Conservation (phyloP, 148 eudicot species). For the Camellia sinensis region DNA sequence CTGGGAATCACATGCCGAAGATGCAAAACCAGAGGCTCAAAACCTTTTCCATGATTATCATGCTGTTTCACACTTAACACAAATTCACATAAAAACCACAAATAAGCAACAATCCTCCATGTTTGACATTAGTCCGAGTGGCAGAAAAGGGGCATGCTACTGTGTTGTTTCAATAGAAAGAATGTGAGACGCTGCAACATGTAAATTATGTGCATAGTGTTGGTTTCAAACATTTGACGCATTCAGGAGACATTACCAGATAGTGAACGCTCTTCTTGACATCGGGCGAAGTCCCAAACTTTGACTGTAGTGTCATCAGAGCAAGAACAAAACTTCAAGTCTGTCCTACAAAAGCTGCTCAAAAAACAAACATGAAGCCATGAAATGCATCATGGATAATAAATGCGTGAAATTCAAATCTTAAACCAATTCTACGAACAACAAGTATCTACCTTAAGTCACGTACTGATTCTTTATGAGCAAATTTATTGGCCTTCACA, state of each 20-base stretch:
- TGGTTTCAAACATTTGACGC: conserved; percentile 7
- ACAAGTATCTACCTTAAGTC: conserved; percentile 61
- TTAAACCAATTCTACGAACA: not conserved
- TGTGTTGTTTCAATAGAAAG: not conserved
- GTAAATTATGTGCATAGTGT: not conserved
- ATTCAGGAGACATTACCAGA: conserved; percentile 74
- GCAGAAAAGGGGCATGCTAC: not conserved
- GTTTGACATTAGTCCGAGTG: not conserved
- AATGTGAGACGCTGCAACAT: not conserved
- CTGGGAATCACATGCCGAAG: too few species aligned
- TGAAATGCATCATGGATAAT: not conserved
- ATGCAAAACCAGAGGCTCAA: not conserved
- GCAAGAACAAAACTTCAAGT: conserved; percentile 94
- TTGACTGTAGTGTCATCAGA: conserved; percentile 97
- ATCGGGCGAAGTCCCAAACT: conserved; percentile 97
- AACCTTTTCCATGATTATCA: not conserved
- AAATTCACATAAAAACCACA: not conserved
- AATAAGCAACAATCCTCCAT: not conserved
- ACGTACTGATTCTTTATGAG: conserved; percentile 94
- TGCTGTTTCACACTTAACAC: not conserved
- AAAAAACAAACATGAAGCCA: conserved; percentile 12
- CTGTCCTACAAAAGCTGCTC: conserved; percentile 94
- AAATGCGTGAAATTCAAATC: not conserved
- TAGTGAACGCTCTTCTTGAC: conserved; percentile 91
- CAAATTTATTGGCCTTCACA: conserved; percentile 89